Evolutionary conservation across 805 yeast genomes (phyloP), one percentile per base, ranked within the genome.

Genomic region (Phaffomyces thermotolerans): DNA sequence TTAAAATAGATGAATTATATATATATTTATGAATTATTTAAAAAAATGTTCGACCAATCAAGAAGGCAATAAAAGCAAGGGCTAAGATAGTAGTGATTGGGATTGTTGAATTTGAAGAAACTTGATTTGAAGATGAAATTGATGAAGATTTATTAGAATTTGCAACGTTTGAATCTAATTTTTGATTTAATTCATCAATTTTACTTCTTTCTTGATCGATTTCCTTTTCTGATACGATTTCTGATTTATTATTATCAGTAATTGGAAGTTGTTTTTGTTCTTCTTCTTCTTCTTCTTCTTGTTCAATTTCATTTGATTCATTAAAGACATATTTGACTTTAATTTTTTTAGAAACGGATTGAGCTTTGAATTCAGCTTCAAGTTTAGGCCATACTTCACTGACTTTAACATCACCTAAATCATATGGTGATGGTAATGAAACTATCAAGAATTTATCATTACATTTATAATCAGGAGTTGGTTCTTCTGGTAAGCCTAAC

Each of bases 391-490:
- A 89, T 55, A 75, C 66, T 39, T 81, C 82, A 40, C 86, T 75
- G 40, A 86, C 82, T 24, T 73, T 58, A 36, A 75, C 68, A 41
- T 78, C 79, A 48, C 74, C 74, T 48, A 76, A 63, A 44, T 72
- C 75, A 42, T 69, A 65, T 15, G 84, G 79, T 48, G 88, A 78
- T 39, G 96, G 95, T 52, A 89, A 73, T 24, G 95, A 78, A 53
- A 90, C 90, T 47, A 93, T 80, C 58, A 91, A 77, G 64, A 93
- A 93, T 69, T 93, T 93, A 67, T 93, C 98, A 63, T 81, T 84
- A 66, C 95, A 84, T 65, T 81, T 83, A 67, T 74, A 78, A 58
- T 79, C 88, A 40, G 77, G 65, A 3, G 78, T 69, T 41, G 95
- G 90, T 47, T 86, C 91, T 56, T 79, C 79, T 43, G 79, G 68